phyloP scores from a whole-genome alignment of 2,329 filamentous ascomycete genomes.

The Calonectria crousiana region DNA sequence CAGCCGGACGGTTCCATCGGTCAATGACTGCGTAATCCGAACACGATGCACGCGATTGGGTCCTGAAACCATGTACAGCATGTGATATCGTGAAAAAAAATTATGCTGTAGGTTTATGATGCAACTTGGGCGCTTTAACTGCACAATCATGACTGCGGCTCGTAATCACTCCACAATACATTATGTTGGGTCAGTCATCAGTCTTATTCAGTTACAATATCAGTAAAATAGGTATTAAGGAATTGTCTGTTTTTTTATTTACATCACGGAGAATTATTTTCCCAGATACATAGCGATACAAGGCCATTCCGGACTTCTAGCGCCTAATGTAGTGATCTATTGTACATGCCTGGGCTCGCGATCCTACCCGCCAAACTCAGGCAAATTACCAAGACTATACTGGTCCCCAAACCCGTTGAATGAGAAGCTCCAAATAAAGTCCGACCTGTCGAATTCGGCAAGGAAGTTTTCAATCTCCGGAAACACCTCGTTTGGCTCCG shows the following conservation, averaged over 20 bases:
- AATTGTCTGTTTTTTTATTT: no score
- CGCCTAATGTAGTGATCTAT: neutral
- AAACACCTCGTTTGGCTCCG: constrained; percentile 13
- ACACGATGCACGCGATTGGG: neutral
- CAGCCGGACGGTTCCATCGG: neutral
- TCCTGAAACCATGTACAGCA: neutral
- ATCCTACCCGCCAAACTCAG: neutral
- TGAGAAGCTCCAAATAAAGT: constrained; percentile 30
- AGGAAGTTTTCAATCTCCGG: constrained; percentile 36
- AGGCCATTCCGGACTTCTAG: no score
- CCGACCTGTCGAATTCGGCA: constrained; percentile 28
- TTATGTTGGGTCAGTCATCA: no score
- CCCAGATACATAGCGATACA: no score
- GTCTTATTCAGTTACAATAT: no score
- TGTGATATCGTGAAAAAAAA: neutral
- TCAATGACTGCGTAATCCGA: neutral
- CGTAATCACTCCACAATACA: no score
- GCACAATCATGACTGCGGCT: neutral
- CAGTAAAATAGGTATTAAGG: no score
- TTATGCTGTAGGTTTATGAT: neutral
- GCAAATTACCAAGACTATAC: neutral
- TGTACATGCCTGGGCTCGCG: neutral
- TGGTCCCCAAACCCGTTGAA: constrained; percentile 21
- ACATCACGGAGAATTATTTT: no score
- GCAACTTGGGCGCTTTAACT: neutral